These are phyloP conservation scores for Sideroxylon spinosum DNA, from an alignment of 179 eudicot genomes.

Conservation along the genomic window DNA sequence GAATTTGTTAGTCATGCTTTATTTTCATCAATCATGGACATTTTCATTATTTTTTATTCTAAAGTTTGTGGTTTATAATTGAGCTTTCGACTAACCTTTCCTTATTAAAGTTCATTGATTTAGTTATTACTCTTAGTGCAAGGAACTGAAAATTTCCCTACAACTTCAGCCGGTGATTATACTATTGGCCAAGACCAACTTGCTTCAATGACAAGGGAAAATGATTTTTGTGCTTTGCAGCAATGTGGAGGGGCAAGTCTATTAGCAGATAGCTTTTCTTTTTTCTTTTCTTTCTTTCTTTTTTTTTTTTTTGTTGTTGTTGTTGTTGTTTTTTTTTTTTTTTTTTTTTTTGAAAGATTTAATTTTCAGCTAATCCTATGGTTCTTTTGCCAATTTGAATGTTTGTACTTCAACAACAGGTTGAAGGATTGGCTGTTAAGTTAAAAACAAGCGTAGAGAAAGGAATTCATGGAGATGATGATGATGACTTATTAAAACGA, in stretches of 20 bases:
- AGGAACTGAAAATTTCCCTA: constrained; percentile 31
- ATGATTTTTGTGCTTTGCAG: constrained; percentile 47
- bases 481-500: constrained; percentile 51
- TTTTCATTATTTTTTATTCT: too few relatives aligned
- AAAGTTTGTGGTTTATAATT: neutral
- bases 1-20: neutral
- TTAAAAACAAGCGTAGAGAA: constrained; percentile 59
- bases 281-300: neutral
- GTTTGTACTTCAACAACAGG: constrained; percentile 31
- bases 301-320: neutral
- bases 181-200: constrained; percentile 54
- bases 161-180: constrained; percentile 40
- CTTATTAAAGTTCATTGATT: neutral
- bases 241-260: constrained; percentile 58
- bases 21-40: neutral
- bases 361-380: constrained; percentile 6
- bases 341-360: neutral
- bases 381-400: neutral
- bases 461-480: constrained; percentile 73
- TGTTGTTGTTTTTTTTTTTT: neutral
- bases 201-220: constrained; percentile 58
- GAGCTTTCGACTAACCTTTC: neutral
- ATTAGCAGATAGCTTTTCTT: neutral
- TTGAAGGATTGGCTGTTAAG: constrained; percentile 48
- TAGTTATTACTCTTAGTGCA: constrained; percentile 16